Conservation (phyloP, 2,329 filamentous ascomycete species). For the Exophiala spinifera region DNA sequence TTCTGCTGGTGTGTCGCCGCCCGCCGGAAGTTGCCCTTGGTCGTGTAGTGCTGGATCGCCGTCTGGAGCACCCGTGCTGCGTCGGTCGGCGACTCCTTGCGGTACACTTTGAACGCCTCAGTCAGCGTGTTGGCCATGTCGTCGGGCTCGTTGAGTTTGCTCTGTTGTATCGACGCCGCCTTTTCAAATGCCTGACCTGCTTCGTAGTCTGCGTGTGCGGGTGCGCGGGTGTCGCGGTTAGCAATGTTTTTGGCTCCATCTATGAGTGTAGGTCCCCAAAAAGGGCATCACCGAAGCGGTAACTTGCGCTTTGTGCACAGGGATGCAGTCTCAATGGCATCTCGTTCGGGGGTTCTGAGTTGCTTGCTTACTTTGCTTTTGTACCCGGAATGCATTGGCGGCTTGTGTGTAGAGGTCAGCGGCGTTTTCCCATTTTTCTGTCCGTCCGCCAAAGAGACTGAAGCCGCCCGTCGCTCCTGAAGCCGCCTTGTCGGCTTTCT, state of each 20-base stretch:
- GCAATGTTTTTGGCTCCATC: too few relatives aligned
- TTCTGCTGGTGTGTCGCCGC: constrained; percentile 90
- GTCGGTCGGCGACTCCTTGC: constrained; percentile 77
- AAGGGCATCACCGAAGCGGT: too few relatives aligned
- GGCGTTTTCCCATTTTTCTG: constrained; percentile 87
- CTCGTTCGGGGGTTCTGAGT: too few relatives aligned
- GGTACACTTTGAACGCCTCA: constrained; percentile 94
- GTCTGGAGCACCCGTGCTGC: constrained; percentile 75
- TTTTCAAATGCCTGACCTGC: constrained; percentile 83
- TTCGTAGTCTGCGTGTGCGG: constrained; percentile 80
- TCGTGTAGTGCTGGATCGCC: constrained; percentile 81
- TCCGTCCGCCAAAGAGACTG: constrained; percentile 79
- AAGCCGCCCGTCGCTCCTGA: constrained; percentile 75
- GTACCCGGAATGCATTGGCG: constrained; percentile 85
- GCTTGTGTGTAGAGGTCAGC: constrained; percentile 85
- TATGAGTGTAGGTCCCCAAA: too few relatives aligned
- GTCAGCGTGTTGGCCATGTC: constrained; percentile 84
- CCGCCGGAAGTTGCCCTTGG: constrained; percentile 84
- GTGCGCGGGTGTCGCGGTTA: neutral
- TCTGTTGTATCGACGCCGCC: constrained; percentile 75
- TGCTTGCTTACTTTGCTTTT: constrained; percentile 66
- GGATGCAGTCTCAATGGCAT: too few relatives aligned
- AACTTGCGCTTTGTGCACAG: too few relatives aligned
- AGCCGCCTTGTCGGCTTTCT: constrained; percentile 84
- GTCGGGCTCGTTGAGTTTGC: constrained; percentile 83